Percentiles rank a stretch among this genome's conserved stretches.
These are phyloP conservation scores for Alternaria sp. DNA, from an alignment of 2,329 filamentous ascomycete species.

Conservation along the genomic window DNA sequence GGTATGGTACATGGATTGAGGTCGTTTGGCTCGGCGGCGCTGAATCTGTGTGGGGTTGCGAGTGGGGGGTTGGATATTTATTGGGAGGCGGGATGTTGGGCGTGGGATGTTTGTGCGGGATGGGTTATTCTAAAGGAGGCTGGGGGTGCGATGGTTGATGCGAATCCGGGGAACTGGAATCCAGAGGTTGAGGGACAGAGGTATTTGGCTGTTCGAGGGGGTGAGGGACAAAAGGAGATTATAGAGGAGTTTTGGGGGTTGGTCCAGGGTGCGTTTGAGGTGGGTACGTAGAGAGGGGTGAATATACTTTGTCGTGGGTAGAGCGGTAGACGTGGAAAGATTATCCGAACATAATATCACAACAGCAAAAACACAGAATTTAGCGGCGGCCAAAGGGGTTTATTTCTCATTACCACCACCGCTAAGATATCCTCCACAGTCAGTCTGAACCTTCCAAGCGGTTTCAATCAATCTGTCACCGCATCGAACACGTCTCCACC, in stretches of 20 bases:
- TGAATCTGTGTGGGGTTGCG: slow-evolving; percentile 78
- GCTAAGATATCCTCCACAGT: slow-evolving; percentile 34
- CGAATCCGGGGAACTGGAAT: slow-evolving; percentile 76
- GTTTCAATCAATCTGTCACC: slow-evolving; percentile 40
- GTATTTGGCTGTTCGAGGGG: slow-evolving; percentile 61
- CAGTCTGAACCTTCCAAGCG: slow-evolving; percentile 37
- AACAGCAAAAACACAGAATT: slow-evolving; percentile 16
- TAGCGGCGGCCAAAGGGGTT: slow-evolving; percentile 38
- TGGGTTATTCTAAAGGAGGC: slow-evolving; percentile 80
- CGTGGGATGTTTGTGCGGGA: slow-evolving; percentile 84
- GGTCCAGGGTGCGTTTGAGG: slow-evolving; percentile 57
- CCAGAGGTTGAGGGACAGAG: slow-evolving; percentile 64
- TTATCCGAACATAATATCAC: slow-evolving; percentile 9
- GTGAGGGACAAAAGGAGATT: slow-evolving; percentile 56
- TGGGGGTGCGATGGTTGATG: slow-evolving; percentile 75
- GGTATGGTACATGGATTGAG: slow-evolving; percentile 79
- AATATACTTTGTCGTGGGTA: not conserved
- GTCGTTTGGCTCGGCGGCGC: slow-evolving; percentile 74
- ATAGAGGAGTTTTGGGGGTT: slow-evolving; percentile 61
- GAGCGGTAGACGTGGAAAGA: not conserved
- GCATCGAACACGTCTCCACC: slow-evolving; percentile 31
- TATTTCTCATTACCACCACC: slow-evolving; percentile 44
- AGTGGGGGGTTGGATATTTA: slow-evolving; percentile 76
- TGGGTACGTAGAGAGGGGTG: slow-evolving; percentile 40
- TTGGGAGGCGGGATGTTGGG: slow-evolving; percentile 86